phyloP scores from a whole-genome alignment of 208 protist genomes.

The Acanthamoeba sp. region DNA sequence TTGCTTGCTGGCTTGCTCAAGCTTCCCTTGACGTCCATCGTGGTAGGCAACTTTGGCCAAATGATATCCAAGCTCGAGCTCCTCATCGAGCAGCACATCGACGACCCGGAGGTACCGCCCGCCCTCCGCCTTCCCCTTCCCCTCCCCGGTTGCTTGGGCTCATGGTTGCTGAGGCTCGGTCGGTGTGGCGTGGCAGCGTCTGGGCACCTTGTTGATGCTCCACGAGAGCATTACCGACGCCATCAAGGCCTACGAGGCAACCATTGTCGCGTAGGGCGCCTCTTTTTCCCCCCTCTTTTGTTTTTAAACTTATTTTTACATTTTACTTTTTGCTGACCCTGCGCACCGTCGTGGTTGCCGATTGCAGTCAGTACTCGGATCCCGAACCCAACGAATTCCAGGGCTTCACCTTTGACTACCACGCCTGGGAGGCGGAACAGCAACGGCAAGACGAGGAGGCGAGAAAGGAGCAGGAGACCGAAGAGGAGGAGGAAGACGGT shows the following conservation, averaged over 20 bases:
- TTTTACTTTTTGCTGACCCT: neutral
- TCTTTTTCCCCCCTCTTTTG: neutral
- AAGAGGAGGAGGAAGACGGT: slow-evolving; percentile 50
- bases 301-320: neutral
- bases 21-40: neutral
- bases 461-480: neutral
- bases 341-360: neutral
- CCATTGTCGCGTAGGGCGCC: slow-evolving; percentile 28
- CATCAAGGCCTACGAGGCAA: slow-evolving; percentile 70
- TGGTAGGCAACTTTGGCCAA: slow-evolving; percentile 61
- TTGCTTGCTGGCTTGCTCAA: too few relatives aligned
- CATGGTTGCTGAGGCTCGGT: neutral
- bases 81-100: slow-evolving; percentile 67
- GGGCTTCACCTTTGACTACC: slow-evolving; percentile 5
- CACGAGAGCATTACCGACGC: slow-evolving; percentile 72
- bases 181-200: neutral
- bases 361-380: slow-evolving; percentile 10
- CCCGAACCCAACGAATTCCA: neutral
- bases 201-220: slow-evolving; percentile 47
- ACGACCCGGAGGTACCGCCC: slow-evolving; percentile 58
- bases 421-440: neutral
- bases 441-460: neutral
- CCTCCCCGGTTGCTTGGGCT: too few relatives aligned
- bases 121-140: too few relatives aligned
- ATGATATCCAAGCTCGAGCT: slow-evolving; percentile 74